Percentiles rank a stretch among this genome's conserved stretches.
Conservation (phyloP, 768 basidiomycete species). For the Mycena floridula region DNA sequence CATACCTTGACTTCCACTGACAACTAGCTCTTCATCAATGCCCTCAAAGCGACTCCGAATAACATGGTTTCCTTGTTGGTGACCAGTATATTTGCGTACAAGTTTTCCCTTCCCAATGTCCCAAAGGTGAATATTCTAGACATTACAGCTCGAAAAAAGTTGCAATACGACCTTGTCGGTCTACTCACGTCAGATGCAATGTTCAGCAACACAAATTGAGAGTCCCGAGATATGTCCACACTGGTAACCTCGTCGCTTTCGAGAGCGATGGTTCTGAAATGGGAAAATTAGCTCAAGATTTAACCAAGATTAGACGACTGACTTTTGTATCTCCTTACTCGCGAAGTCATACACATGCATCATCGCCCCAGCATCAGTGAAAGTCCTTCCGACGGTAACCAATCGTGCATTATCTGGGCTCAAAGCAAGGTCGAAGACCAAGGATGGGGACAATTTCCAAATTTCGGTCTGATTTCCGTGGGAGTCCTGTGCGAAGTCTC, state of each 20-base stretch:
- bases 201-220: conserved; percentile 80
- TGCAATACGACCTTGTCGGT: conserved; percentile 6
- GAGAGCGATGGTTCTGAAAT: conserved; percentile 52
- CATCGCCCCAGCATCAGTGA: conserved; percentile 13
- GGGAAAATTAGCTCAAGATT: conserved; percentile 1
- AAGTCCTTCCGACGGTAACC: conserved; percentile 76
- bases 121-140: conserved; percentile 86
- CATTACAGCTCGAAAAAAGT: conserved; percentile 14
- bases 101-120: conserved; percentile 65
- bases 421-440: conserved; percentile 81
- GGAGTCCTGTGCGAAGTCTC: conserved; percentile 44
- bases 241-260: conserved; percentile 86
- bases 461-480: conserved; percentile 67
- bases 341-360: conserved; percentile 75
- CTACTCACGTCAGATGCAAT: conserved; percentile 76
- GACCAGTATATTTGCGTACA: conserved; percentile 80
- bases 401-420: conserved; percentile 81
- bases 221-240: conserved; percentile 81
- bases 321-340: conserved; percentile 66
- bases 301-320: conserved; percentile 21
- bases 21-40: conserved; percentile 77
- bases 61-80: conserved; percentile 76
- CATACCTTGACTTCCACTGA: conserved; percentile 93
- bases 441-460: conserved; percentile 67
- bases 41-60: conserved; percentile 95